A percentile compares a stretch with the other conserved stretches of the same genome.
Conservation (phyloP, 495 filamentous ascomycete genomes). For the Jackrogersella minutella region DNA sequence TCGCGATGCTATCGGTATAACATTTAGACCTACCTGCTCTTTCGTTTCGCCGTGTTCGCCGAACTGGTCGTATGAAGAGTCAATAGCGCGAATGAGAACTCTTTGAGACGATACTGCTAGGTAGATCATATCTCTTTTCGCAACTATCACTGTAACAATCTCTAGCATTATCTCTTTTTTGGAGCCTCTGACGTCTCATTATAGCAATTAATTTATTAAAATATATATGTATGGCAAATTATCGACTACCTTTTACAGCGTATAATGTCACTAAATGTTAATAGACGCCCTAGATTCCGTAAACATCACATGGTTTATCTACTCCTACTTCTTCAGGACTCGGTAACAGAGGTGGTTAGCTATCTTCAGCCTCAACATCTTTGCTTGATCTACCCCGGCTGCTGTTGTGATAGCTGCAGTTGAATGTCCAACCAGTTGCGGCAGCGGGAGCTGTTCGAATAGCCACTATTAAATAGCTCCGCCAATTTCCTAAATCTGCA, state of each 20-base stretch:
- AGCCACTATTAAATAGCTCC: slow-evolving; percentile 23
- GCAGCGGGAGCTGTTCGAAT: slow-evolving; percentile 23
- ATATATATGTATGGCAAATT: slow-evolving; percentile 1
- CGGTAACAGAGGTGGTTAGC: slow-evolving; percentile 20
- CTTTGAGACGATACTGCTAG: slow-evolving; percentile 1
- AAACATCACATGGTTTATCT: neutral
- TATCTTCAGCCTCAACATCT: slow-evolving; percentile 38
- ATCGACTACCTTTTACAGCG: slow-evolving; percentile 8
- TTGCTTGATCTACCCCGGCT: slow-evolving; percentile 15
- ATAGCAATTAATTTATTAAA: slow-evolving; percentile 36
- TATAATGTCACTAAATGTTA: neutral
- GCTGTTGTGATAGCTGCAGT: slow-evolving; percentile 25
- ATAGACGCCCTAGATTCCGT: slow-evolving; percentile 1
- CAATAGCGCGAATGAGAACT: slow-evolving; percentile 6
- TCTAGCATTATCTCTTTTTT: neutral
- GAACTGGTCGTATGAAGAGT: neutral
- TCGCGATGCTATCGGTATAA: slow-evolving; percentile 9
- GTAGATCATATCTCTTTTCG: slow-evolving; percentile 5
- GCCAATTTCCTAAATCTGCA: slow-evolving; percentile 37
- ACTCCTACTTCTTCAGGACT: neutral
- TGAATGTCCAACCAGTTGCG: slow-evolving; percentile 27
- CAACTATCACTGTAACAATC: neutral
- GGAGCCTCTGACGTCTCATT: slow-evolving; percentile 8
- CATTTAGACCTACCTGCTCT: neutral
- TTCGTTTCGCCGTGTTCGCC: neutral